Evolutionary conservation across 106 monocot genomes (phyloP), one percentile per base, ranked within the genome.

Genomic region (Posidonia australis): DNA sequence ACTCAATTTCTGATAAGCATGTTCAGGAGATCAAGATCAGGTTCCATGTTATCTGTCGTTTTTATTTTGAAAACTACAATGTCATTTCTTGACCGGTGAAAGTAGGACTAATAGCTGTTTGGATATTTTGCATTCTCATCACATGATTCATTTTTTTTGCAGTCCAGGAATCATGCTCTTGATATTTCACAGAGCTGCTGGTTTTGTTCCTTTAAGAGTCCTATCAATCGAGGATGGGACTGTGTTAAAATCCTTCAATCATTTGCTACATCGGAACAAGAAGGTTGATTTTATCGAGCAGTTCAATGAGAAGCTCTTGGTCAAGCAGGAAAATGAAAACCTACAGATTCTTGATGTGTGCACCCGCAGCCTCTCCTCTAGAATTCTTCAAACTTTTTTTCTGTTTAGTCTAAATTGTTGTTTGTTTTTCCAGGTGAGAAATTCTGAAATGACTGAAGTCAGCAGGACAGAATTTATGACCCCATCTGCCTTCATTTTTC

Each of bases 11-110:
- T 55, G 91, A 91, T 60, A 91, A 83, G 67, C 52, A 81, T 72
- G 72, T 91, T 21, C 80, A 91, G 77, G 91, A 91, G 75, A 91
- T 91, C 57, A 91, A 91, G 72, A 91, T 86, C 48, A 86, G 91
- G 91, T 91, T n/a, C n/a, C n/a, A 47, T 52, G 49, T 45, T 25
- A 24, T 28, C 21, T 41, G 10, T 6, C 7, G n/a, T n/a, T n/a
- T n/a, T n/a, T n/a, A n/a, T n/a, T n/a, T n/a, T n/a, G n/a, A n/a
- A n/a, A n/a, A n/a, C n/a, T n/a, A n/a, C n/a, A n/a, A n/a, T n/a
- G n/a, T n/a, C n/a, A n/a, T n/a, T n/a, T n/a, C n/a, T n/a, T n/a
- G n/a, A n/a, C n/a, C n/a, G n/a, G n/a, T n/a, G n/a, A n/a, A n/a
- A n/a, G n/a, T n/a, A n/a, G n/a, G n/a, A n/a, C n/a, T n/a, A n/a